Conservation (phyloP, 441 rosid species). For the Euphorbia celastroides region DNA sequence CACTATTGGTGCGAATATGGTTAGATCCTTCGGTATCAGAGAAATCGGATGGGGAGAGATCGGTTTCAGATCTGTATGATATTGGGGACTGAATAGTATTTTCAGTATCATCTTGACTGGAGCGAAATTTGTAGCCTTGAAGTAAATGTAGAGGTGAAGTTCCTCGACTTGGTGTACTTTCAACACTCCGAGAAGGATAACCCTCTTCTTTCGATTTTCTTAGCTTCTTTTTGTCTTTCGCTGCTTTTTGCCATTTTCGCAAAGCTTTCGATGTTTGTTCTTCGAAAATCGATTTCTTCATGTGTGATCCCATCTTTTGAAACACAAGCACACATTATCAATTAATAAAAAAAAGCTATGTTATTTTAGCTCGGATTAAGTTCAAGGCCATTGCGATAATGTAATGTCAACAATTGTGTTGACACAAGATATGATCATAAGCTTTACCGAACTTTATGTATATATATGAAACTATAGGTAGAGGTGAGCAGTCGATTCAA, state of each 20-base stretch:
- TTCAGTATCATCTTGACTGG: constrained; percentile 23
- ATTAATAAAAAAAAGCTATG: too few species aligned
- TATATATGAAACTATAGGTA: too few species aligned
- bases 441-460: too few species aligned
- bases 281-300: constrained; percentile 56
- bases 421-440: too few species aligned
- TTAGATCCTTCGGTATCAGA: constrained; percentile 27
- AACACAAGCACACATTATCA: not conserved
- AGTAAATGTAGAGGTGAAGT: constrained; percentile 48
- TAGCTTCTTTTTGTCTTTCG: constrained; percentile 34
- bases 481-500: too few species aligned
- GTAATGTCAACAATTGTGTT: too few species aligned
- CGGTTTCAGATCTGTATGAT: constrained; percentile 30
- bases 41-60: constrained; percentile 7
- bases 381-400: too few species aligned
- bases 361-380: too few species aligned
- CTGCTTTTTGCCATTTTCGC: constrained; percentile 48
- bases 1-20: constrained; percentile 6
- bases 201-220: constrained; percentile 19
- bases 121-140: constrained; percentile 23
- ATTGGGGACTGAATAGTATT: constrained; percentile 24
- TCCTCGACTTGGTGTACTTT: constrained; percentile 35
- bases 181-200: constrained; percentile 28
- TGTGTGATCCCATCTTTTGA: constrained; percentile 63
- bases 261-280: constrained; percentile 64